Evolutionary conservation across 352 stramenopile genomes (phyloP), one percentile per base, ranked within the genome.

Genomic region (Plasmopara halstedii): DNA sequence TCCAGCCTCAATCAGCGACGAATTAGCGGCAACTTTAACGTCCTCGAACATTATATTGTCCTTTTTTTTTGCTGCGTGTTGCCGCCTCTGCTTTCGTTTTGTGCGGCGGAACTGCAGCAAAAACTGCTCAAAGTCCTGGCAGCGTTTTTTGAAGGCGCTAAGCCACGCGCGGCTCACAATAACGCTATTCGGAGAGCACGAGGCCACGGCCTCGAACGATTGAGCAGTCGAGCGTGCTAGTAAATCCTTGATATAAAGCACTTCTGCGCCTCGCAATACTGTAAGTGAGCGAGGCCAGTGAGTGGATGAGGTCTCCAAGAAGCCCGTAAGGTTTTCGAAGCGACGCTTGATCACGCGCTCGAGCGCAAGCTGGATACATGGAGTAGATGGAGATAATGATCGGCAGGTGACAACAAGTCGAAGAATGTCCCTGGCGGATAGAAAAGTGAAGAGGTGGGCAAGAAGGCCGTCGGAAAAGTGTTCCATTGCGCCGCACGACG

Each of bases 111-210:
- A 89, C 48, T 91, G 82, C 55, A 65, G 53, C 13, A 90, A 25
- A 48, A 73, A 83, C 56, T 90, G 78, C 58, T 94, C 82, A 53
- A 77, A 85, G 13, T 20, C 33, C 29, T 83, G 71, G 45, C 75
- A 82, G 31, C 78, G 72, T 43, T 83, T 85, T 54, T 73, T 82
- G 64, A 69, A 90, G 25, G 73, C 73, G 18, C 83, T 56, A 18
- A 87, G 64, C 74, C 79, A 94, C 20, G 77, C 68, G 40, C 76
- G 81, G 50, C 75, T 83, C 34, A 90, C 60, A 15, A 91, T 45
- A 23, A 93, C 70, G 35, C 59, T 65, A 6, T 54, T 62, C 7
- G 63, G 59, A 11, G 58, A 40, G 26, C 65, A 70, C 6, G 42
- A 46, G 9, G 58, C 48, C 0, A 56, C 59, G 19, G 80, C 67